Evolutionary conservation across 2,329 filamentous ascomycete species (phyloP), one percentile per base, ranked within the genome.

Genomic region (Verticillium isaacii): DNA sequence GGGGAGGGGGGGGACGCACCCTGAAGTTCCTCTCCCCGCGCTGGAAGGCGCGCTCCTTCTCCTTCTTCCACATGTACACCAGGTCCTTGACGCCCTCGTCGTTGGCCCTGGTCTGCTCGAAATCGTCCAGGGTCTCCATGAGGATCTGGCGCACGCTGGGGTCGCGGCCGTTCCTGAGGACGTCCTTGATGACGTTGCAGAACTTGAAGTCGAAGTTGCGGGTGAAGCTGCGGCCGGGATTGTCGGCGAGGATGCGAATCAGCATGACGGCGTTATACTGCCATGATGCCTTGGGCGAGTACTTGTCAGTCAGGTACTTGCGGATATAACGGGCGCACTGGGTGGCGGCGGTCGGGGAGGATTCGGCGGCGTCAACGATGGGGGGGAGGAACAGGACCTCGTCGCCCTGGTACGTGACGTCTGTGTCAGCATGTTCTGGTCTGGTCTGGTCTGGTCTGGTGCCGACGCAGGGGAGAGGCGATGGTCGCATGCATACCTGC

Each of bases 191-290:
- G 0, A 87, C 87, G 52, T 89, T 83, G 60, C 91, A 86, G 71
- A 97, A 98, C 70, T 92, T 92, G 71, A 88, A 83, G 75, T 97
- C 93, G 52, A 98, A 76, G 73, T 96, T 93, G 67, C 90, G 85
- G n/a, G 94, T 97, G 71, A 99, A 99, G 1, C 88, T 92, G 60
- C 85, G 83, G 34, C 94, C 94, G 0, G 95, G 95, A 73, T 99
- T 97, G 74, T 98, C 93, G 68, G 88, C 84, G 66, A 99, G 80
- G 70, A 99, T 99, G 64, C 94, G 89, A 68, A 96, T 82, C 61
- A 99, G 85, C 95, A 98, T 98, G 70, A 98, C 88, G 65, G 92
- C 90, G 78, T 98, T 97, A 82, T 97, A 98, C 75, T 98, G 94
- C 68, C 89, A 87, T 69, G 90, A 87, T 11, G 91, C 81, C 56